These are phyloP conservation scores for Suillus clintonianus DNA, from an alignment of 768 basidiomycete species.

Conservation along the genomic window DNA sequence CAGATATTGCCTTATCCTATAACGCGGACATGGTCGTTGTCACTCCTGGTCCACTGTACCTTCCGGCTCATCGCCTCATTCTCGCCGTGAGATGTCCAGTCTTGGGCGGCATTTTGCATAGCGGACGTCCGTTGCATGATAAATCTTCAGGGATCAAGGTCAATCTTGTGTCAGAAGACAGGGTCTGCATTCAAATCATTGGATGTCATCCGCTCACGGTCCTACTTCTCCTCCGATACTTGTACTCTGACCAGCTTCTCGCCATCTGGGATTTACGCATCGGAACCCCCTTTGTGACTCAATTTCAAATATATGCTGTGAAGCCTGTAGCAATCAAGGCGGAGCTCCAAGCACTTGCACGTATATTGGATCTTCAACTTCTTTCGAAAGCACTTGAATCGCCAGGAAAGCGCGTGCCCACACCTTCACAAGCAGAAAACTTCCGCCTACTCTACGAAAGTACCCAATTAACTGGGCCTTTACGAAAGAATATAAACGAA, in stretches of 20 bases:
- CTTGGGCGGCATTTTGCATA: conserved; percentile 46
- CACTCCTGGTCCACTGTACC: conserved; percentile 41
- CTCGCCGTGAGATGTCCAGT: conserved; percentile 59
- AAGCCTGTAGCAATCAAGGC: conserved; percentile 52
- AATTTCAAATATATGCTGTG: conserved; percentile 42
- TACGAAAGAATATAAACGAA: conserved; percentile 8
- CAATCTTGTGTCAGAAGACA: conserved; percentile 10
- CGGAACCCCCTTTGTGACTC: conserved; percentile 40
- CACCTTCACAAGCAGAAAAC: conserved; percentile 50
- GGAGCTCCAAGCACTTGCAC: conserved; percentile 64
- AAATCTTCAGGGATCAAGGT: conserved; percentile 32
- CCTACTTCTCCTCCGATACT: conserved; percentile 76
- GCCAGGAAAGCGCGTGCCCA: conserved; percentile 56
- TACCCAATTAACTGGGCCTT: conserved; percentile 10
- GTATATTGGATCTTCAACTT: conserved; percentile 55
- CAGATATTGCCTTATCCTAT: conserved; percentile 29
- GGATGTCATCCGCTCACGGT: conserved; percentile 66
- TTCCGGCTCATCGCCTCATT: conserved; percentile 69
- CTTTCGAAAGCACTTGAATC: conserved; percentile 59
- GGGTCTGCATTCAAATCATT: conserved; percentile 41
- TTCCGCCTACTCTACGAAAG: conserved; percentile 51
- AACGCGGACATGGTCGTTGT: conserved; percentile 68
- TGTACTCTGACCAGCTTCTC: conserved; percentile 86
- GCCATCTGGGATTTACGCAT: conserved; percentile 85
- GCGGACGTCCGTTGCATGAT: conserved; percentile 30